A percentile compares a stretch with the other conserved stretches of the same genome.
Conservation (phyloP, 208 protist genomes). For the Crithidia expoeki region DNA sequence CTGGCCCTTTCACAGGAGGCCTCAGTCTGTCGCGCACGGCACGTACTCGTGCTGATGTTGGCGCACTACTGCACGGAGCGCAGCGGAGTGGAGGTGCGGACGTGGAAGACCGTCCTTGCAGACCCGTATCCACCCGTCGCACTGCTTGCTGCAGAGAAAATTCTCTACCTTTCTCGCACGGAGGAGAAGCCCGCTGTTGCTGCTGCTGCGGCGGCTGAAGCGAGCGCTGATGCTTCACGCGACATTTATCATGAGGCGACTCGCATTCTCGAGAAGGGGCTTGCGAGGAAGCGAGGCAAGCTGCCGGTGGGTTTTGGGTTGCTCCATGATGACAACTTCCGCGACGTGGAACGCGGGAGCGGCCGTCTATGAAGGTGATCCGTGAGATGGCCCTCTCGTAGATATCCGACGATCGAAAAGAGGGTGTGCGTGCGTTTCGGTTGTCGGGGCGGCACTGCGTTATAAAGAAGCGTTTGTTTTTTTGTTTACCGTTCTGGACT, state of each 20-base stretch:
- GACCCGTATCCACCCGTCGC: conserved; percentile 68
- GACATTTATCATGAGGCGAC: conserved; percentile 27
- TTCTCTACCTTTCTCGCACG: conserved; percentile 31
- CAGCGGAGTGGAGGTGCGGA: conserved; percentile 36
- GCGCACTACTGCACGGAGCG: conserved; percentile 22
- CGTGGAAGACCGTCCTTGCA: conserved; percentile 56
- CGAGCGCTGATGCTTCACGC: conserved; percentile 12
- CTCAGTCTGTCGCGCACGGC: conserved; percentile 62
- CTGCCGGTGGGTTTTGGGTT: conserved; percentile 12
- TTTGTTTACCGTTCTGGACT: too few relatives aligned
- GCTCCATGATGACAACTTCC: conserved; percentile 19
- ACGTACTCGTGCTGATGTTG: conserved; percentile 55
- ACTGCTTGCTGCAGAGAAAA: conserved; percentile 61
- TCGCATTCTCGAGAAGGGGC: conserved; percentile 28
- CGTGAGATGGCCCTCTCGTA: conserved; percentile 19
- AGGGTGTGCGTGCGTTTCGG: too few relatives aligned
- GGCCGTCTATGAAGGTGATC: conserved; percentile 15
- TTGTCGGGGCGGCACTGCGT: too few relatives aligned
- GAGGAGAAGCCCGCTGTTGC: conserved; percentile 23
- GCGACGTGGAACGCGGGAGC: conserved; percentile 9
- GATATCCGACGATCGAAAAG: neutral
- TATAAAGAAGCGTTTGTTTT: too few relatives aligned
- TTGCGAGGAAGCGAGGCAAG: conserved; percentile 12
- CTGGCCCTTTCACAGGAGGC: conserved; percentile 47
- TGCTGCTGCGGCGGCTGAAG: conserved; percentile 7